A percentile compares a stretch with the other conserved stretches of the same genome.
Evolutionary conservation across 768 basidiomycete species (phyloP).

Genomic region (Tylopilus sp.): DNA sequence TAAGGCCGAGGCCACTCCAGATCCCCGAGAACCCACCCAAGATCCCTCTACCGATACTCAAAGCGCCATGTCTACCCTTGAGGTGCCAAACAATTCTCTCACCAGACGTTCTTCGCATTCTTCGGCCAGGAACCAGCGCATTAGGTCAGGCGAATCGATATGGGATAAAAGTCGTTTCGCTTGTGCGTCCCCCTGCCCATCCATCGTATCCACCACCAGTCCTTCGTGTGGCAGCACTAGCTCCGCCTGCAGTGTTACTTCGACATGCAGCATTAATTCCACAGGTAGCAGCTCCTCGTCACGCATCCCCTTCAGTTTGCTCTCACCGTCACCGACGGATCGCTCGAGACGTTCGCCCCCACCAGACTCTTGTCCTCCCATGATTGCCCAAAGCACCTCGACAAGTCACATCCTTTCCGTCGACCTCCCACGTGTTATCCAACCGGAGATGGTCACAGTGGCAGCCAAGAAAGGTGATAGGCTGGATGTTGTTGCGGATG

Average conservation of each 20-base stretch:
- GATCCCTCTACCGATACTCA: slow-evolving; percentile 17
- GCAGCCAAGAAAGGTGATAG: slow-evolving; percentile 57
- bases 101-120: slow-evolving; percentile 31
- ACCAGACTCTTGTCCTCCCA: slow-evolving; percentile 38
- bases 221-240: slow-evolving; percentile 23
- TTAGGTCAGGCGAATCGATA: slow-evolving; percentile 24
- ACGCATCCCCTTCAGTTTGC: slow-evolving; percentile 11
- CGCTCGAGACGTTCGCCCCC: slow-evolving; percentile 31
- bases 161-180: slow-evolving; percentile 29
- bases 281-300: slow-evolving; percentile 15
- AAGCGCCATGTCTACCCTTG: slow-evolving; percentile 23
- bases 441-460: slow-evolving; percentile 64
- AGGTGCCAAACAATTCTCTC: slow-evolving; percentile 23
- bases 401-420: slow-evolving; percentile 45
- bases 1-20: slow-evolving; percentile 27
- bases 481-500: slow-evolving; percentile 55
- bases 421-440: slow-evolving; percentile 43
- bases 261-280: slow-evolving; percentile 18
- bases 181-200: slow-evolving; percentile 28
- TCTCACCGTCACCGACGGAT: slow-evolving; percentile 29
- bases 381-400: slow-evolving; percentile 41
- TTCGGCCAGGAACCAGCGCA: slow-evolving; percentile 25
- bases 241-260: slow-evolving; percentile 26
- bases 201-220: slow-evolving; percentile 22
- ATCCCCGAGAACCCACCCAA: slow-evolving; percentile 13